phyloP scores from a whole-genome alignment of 2,329 filamentous ascomycete species.

The Fusarium sp. region DNA sequence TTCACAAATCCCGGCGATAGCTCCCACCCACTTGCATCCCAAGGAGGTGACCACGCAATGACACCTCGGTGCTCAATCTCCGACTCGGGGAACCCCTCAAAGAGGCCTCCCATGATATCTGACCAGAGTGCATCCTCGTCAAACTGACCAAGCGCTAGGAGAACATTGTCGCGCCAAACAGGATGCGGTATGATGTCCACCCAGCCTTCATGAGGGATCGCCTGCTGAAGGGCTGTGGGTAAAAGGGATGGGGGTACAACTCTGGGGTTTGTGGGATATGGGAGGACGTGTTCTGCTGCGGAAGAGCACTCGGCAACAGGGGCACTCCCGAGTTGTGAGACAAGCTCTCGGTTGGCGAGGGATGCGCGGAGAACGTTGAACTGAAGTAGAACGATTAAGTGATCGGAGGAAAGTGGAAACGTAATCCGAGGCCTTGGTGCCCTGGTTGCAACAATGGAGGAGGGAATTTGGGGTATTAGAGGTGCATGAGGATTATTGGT shows the following conservation, averaged over 20 bases:
- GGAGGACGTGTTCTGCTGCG: neutral
- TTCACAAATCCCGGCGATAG: conserved; percentile 35
- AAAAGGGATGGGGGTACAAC: neutral
- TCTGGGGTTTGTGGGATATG: neutral
- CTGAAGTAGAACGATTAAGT: conserved; percentile 5
- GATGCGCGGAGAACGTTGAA: conserved; percentile 5
- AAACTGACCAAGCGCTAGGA: conserved; percentile 51
- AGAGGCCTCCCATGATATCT: conserved; percentile 57
- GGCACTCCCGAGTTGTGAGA: neutral
- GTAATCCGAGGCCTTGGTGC: neutral
- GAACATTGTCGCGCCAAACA: conserved; percentile 52
- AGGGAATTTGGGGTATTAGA: neutral
- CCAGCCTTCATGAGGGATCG: conserved; percentile 55
- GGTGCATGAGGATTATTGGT: neutral
- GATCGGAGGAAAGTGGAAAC: conserved; percentile 6
- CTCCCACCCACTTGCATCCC: conserved; percentile 40
- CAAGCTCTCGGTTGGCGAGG: neutral
- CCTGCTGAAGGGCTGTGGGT: conserved; percentile 15
- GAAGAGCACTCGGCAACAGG: neutral
- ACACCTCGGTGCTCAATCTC: conserved; percentile 56
- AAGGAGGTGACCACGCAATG: conserved; percentile 54
- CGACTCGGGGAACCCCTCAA: conserved; percentile 57
- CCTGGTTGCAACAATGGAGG: too few relatives aligned
- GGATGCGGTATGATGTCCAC: conserved; percentile 56
- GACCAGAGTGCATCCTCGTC: conserved; percentile 59